These are phyloP conservation scores for Agaricus blazei DNA, from an alignment of 768 basidiomycete genomes.

Conservation along the genomic window DNA sequence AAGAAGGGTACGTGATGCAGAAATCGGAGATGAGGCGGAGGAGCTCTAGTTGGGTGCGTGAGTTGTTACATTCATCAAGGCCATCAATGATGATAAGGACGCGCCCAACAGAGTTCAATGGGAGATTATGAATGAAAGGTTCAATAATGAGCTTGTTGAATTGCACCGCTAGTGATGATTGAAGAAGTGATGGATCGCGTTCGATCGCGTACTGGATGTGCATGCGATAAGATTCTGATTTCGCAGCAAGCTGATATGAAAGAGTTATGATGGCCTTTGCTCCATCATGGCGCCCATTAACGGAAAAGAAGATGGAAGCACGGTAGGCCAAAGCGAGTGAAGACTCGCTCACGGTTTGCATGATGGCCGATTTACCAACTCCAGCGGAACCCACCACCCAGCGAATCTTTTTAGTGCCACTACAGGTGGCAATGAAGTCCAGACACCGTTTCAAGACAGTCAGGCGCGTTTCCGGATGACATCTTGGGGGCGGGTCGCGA, in stretches of 20 bases:
- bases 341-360: not conserved
- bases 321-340: too few species aligned
- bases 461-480: too few species aligned
- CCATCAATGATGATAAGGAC: not conserved
- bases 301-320: not conserved
- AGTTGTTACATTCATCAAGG: not conserved
- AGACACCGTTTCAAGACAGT: too few species aligned
- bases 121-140: not conserved
- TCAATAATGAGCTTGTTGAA: not conserved
- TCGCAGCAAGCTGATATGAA: not conserved
- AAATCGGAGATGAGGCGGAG: too few species aligned
- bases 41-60: too few species aligned
- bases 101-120: not conserved
- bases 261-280: constrained; percentile 11
- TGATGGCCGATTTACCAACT: not conserved
- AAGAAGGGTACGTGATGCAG: too few species aligned
- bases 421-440: too few species aligned
- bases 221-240: not conserved
- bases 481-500: too few species aligned
- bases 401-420: too few species aligned
- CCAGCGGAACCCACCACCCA: too few species aligned
- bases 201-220: too few species aligned
- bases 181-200: not conserved
- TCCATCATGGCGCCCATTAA: not conserved
- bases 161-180: not conserved